A percentile compares a stretch with the other conserved stretches of the same genome.
These are phyloP conservation scores for Pseudohalonectria lignicola DNA, from an alignment of 2,329 filamentous ascomycete genomes.

Conservation along the genomic window DNA sequence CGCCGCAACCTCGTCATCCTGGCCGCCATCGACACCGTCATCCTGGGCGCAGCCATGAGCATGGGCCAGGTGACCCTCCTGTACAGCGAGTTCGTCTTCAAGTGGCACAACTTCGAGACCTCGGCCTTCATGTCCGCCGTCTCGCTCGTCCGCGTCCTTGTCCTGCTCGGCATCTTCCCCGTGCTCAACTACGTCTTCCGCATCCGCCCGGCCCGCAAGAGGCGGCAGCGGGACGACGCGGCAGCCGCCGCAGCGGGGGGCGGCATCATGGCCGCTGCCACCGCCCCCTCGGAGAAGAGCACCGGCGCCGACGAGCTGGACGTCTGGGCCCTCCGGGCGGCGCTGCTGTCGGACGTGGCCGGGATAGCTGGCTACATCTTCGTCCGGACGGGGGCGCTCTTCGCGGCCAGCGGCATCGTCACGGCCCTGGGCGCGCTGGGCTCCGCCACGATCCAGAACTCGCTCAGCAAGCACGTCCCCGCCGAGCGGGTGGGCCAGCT, in stretches of 20 bases:
- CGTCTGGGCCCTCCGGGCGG: conserved; percentile 61
- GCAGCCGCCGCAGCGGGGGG: conserved; percentile 13
- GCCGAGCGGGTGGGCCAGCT: conserved; percentile 72
- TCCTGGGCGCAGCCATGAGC: conserved; percentile 75
- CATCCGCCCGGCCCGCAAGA: conserved; percentile 33
- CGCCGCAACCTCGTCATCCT: conserved; percentile 76
- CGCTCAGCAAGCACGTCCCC: conserved; percentile 85
- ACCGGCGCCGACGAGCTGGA: conserved; percentile 70
- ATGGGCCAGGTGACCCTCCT: conserved; percentile 71
- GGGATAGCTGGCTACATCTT: conserved; percentile 69
- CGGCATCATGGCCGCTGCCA: neutral
- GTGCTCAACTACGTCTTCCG: conserved; percentile 67
- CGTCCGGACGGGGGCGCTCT: conserved; percentile 48
- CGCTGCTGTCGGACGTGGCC: conserved; percentile 64
- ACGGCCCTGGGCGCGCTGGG: conserved; percentile 76
- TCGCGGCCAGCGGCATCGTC: conserved; percentile 61
- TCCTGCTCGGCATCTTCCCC: conserved; percentile 67
- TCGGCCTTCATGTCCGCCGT: conserved; percentile 73
- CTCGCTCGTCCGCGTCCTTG: conserved; percentile 64
- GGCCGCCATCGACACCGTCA: conserved; percentile 67
- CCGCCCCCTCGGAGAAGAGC: conserved; percentile 31
- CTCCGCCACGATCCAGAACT: conserved; percentile 71
- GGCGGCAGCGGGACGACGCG: conserved; percentile 24
- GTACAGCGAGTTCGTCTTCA: conserved; percentile 71
- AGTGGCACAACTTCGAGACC: conserved; percentile 73